Percentiles rank a stretch among this genome's conserved stretches.
Conservation (phyloP, 352 stramenopile species). For the Globisporangium middletonii region DNA sequence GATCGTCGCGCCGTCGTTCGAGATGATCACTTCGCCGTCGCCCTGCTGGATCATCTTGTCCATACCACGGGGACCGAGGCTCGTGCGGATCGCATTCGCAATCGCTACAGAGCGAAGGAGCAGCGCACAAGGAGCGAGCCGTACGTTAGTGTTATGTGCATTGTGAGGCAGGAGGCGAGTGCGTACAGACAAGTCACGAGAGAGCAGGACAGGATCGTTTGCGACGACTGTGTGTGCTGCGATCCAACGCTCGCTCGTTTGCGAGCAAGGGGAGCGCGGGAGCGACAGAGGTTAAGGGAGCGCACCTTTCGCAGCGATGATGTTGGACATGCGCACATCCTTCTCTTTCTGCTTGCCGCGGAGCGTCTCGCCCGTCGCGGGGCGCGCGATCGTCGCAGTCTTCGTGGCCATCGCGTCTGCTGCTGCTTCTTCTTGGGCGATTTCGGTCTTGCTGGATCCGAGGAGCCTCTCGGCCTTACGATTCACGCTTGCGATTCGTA, state of each 20-base stretch:
- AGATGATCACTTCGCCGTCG: slow-evolving; percentile 98
- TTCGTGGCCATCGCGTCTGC: slow-evolving; percentile 17
- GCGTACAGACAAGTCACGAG: background rate
- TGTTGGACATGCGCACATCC: slow-evolving; percentile 98
- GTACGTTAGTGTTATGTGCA: background rate
- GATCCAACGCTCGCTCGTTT: background rate
- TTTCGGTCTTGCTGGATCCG: too few relatives aligned
- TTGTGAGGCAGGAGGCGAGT: background rate
- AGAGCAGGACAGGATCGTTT: background rate
- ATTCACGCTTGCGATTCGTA: too few relatives aligned
- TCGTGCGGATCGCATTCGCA: slow-evolving; percentile 97
- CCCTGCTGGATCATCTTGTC: slow-evolving; percentile 99
- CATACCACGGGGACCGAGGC: slow-evolving; percentile 97
- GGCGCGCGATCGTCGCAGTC: slow-evolving; percentile 55
- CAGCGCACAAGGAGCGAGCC: background rate
- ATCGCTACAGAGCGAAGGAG: slow-evolving; percentile 65
- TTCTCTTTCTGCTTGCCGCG: slow-evolving; percentile 94
- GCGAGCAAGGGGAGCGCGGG: background rate
- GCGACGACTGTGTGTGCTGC: background rate
- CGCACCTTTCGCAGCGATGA: slow-evolving; percentile 96
- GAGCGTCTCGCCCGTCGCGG: slow-evolving; percentile 62
- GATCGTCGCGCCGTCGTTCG: slow-evolving; percentile 99
- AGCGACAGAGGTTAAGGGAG: background rate
- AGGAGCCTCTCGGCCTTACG: too few relatives aligned
- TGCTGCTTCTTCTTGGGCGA: background rate